phyloP scores from a whole-genome alignment of 352 stramenopile genomes.

The Globisporangium parvum region DNA sequence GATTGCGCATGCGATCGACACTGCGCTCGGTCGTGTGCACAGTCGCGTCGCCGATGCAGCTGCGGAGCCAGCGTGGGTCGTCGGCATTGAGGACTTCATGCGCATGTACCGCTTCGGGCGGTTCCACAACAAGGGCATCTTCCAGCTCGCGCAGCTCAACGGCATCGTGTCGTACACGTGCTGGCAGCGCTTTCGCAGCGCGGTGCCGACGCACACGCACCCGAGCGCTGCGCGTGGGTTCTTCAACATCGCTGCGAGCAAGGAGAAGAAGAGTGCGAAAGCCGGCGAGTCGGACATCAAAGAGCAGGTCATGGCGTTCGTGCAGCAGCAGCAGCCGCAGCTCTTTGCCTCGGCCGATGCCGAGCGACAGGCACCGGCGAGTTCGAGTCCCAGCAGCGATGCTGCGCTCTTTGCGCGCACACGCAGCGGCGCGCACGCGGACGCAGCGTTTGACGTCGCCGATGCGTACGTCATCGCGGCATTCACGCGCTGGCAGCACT shows the following conservation, averaged over 20 bases:
- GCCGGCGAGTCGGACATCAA: slow-evolving; percentile 38
- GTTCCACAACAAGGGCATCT: slow-evolving; percentile 81
- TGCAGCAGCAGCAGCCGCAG: slow-evolving; percentile 39
- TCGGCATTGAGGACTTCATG: slow-evolving; percentile 86
- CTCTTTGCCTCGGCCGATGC: slow-evolving; percentile 13
- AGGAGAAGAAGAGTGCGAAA: slow-evolving; percentile 17
- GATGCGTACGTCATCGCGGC: slow-evolving; percentile 79
- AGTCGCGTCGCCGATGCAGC: slow-evolving; percentile 6
- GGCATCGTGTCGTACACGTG: slow-evolving; percentile 77
- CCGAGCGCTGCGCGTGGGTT: slow-evolving; percentile 67
- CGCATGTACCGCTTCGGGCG: slow-evolving; percentile 68
- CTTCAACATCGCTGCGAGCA: slow-evolving; percentile 31
- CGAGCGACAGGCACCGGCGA: not conserved
- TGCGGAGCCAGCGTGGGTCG: slow-evolving; percentile 32
- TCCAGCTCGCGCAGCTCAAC: slow-evolving; percentile 84
- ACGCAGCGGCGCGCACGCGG: slow-evolving; percentile 31
- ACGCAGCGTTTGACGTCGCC: slow-evolving; percentile 66
- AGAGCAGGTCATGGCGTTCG: slow-evolving; percentile 63
- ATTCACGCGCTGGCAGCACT: slow-evolving; percentile 50
- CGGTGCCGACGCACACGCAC: slow-evolving; percentile 55
- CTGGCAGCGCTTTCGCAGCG: slow-evolving; percentile 48
- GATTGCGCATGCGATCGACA: slow-evolving; percentile 50
- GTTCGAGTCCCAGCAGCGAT: not conserved
- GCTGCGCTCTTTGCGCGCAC: slow-evolving; percentile 13
- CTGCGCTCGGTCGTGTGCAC: slow-evolving; percentile 29